These are phyloP conservation scores for Candida ovalis DNA, from an alignment of 805 yeast genomes.

Conservation along the genomic window DNA sequence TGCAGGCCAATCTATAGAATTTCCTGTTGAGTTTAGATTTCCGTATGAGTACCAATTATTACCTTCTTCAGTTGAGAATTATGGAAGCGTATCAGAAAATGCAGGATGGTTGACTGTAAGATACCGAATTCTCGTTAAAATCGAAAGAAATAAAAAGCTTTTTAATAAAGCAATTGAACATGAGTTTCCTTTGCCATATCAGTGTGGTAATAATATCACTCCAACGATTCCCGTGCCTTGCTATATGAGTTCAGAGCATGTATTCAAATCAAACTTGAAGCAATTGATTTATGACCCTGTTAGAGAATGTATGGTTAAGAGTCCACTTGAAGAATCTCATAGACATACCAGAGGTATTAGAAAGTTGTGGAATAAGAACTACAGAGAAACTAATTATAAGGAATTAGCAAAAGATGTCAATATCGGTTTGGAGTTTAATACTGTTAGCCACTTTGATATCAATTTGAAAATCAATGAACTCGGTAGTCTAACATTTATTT, in stretches of 20 bases:
- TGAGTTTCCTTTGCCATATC: conserved; percentile 1
- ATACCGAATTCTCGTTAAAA: neutral
- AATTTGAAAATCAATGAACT: conserved; percentile 4
- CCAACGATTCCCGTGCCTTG: neutral
- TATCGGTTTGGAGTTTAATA: neutral
- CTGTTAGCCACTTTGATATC: neutral
- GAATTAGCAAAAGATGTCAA: conserved; percentile 12
- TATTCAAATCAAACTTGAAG: conserved; percentile 5
- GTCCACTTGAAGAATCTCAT: conserved; percentile 10
- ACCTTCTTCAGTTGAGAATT: neutral
- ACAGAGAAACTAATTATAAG: conserved; percentile 3
- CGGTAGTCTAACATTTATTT: neutral
- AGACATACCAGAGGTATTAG: conserved; percentile 9
- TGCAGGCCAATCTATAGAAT: conserved; percentile 1
- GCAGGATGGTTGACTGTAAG: conserved; percentile 1
- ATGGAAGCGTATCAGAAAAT: neutral
- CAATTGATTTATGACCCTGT: conserved; percentile 7
- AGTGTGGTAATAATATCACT: conserved; percentile 4
- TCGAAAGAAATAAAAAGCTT: conserved; percentile 1
- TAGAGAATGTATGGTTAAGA: conserved; percentile 10
- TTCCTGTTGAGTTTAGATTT: conserved; percentile 1
- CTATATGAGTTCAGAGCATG: neutral
- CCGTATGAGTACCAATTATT: neutral
- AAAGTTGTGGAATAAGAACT: conserved; percentile 5
- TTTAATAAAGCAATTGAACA: neutral